Evolutionary conservation across 2,329 filamentous ascomycete species (phyloP), one percentile per base, ranked within the genome.

Genomic region (Neofusicoccum cordaticola): DNA sequence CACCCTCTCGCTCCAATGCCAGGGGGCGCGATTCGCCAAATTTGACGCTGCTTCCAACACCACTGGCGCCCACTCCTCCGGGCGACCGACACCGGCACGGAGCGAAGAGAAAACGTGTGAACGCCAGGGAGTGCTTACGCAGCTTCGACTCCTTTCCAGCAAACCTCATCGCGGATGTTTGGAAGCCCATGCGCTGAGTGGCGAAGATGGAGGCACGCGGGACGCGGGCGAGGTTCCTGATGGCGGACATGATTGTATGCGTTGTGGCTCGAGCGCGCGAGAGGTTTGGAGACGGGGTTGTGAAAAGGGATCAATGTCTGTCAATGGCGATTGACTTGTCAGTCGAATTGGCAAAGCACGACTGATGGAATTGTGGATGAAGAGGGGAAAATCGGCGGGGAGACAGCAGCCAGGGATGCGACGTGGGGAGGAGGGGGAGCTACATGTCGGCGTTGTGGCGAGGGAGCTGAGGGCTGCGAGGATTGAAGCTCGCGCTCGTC

Each of bases 111-210:
- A 39, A 17, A 17, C 8, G 17, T n/a, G 1, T 15, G 8, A 4
- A 39, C 8, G 41, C 41, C 19, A 2, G 13, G 3, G 17, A 35
- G 39, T n/a, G 39, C 80, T 45, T 79, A 83, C 81, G 73, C 41
- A 81, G 74, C 63, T 74, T 71, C 44, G 74, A 72, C 70, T 83
- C 81, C 73, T 83, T 82, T 65, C 78, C 79, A 27, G 74, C 75
- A 60, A 67, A 64, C 42, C 77, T 69, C 5, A 67, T 53, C n/a
- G 74, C 71, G 65, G 73, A 75, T 44, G 77, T 77, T 67, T 74
- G 75, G 69, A 81, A 79, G n/a, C 70, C 70, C 34, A 74, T 72
- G 62, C 75, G 72, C 69, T 75, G 73, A n/a, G 67, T 39, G 13
- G 67, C 44, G 67, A 75, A 53, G 73, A 69, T 56, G 53, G 56